A percentile compares a stretch with the other conserved stretches of the same genome.
Conservation (phyloP, 352 stramenopile species). For the Phytophthora agathidicida region DNA sequence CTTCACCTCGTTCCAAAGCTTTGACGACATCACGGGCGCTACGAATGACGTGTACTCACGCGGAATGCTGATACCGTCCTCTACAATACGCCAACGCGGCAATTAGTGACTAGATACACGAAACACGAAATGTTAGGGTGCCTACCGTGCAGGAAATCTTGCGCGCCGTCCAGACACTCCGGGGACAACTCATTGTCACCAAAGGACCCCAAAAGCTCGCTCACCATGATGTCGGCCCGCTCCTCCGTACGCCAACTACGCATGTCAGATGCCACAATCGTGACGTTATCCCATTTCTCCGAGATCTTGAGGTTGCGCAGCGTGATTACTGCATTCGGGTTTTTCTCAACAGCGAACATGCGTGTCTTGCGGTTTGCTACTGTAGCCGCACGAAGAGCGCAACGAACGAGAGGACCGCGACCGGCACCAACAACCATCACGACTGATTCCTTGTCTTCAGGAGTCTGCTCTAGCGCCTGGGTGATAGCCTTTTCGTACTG, state of each 20-base stretch:
- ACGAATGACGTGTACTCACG: slow-evolving; percentile 95
- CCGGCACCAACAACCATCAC: slow-evolving; percentile 94
- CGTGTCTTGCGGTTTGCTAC: slow-evolving; percentile 71
- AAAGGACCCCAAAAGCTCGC: slow-evolving; percentile 96
- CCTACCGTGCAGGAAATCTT: slow-evolving; percentile 91
- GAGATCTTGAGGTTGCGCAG: slow-evolving; percentile 84
- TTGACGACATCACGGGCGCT: slow-evolving; percentile 94
- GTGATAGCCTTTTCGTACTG: slow-evolving; percentile 95
- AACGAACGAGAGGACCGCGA: slow-evolving; percentile 94
- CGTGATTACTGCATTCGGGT: slow-evolving; percentile 98
- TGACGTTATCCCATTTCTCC: slow-evolving; percentile 87
- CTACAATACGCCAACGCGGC: slow-evolving; percentile 30
- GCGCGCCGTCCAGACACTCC: slow-evolving; percentile 97
- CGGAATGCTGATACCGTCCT: slow-evolving; percentile 91
- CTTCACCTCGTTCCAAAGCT: slow-evolving; percentile 93
- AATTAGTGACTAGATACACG: slow-evolving; percentile 2
- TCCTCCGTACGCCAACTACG: slow-evolving; percentile 78
- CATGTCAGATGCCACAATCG: slow-evolving; percentile 90
- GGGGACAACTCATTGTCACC: slow-evolving; percentile 99
- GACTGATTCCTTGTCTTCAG: slow-evolving; percentile 71
- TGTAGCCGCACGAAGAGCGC: slow-evolving; percentile 76
- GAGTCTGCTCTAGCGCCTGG: slow-evolving; percentile 68
- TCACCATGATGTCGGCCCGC: slow-evolving; percentile 95
- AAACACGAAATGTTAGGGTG: neutral
- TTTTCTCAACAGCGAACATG: slow-evolving; percentile 98